Conservation (phyloP, 306 rosid species). For the cucumber (Cucumis sativus) region Cucumber_9930_V3 NC_026656.2:12116501-12117000, state of each 20-base stretch:
- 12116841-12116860: background rate
- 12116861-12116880: background rate
- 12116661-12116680: background rate
- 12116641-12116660: background rate
- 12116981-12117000: no score
- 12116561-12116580: background rate
- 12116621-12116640: background rate
- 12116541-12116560: background rate
- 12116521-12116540: background rate
- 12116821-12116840: background rate
- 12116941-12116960: no score
- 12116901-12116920: no score
- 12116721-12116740: background rate
- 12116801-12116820: background rate
- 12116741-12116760: slow-evolving; percentile 1
- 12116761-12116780: background rate
- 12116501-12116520: background rate
- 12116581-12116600: no score
- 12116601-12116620: background rate
- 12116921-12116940: no score
- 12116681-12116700: background rate
- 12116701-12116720: background rate
- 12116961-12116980: no score
- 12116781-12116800: background rate
- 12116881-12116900: no score